phyloP scores from a whole-genome alignment of 345 rosid genomes.

The Toxicodendron radicans region DNA sequence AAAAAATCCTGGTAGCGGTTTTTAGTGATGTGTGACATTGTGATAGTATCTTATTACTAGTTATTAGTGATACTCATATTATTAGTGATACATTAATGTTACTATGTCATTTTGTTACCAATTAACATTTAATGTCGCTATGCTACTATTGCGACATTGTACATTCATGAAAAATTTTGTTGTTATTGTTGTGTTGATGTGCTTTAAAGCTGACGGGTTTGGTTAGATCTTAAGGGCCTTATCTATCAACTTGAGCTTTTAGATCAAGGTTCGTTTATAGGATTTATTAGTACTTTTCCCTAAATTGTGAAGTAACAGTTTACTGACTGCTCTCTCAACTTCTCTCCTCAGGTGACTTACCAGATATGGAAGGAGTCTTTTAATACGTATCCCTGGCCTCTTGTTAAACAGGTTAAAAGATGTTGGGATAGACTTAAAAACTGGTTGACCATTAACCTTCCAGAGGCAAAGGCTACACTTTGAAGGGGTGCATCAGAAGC shows the following conservation, averaged over 20 bases:
- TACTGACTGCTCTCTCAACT: background rate
- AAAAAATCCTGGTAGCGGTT: too few species aligned
- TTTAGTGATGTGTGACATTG: too few species aligned
- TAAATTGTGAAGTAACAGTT: background rate
- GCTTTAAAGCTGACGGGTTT: background rate
- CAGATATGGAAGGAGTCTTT: slow-evolving; percentile 69
- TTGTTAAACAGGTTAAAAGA: slow-evolving; percentile 64
- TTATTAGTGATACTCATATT: too few species aligned
- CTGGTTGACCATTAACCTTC: slow-evolving; percentile 68
- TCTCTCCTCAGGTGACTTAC: slow-evolving; percentile 52
- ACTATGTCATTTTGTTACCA: too few species aligned
- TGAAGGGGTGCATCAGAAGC: slow-evolving; percentile 77
- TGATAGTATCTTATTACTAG: too few species aligned
- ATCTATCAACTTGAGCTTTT: background rate
- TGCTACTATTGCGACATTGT: background rate
- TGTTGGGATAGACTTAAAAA: slow-evolving; percentile 70
- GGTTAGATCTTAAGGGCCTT: background rate
- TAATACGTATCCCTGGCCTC: slow-evolving; percentile 77
- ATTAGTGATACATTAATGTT: too few species aligned
- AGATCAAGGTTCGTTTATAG: too few species aligned
- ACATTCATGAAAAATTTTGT: too few species aligned
- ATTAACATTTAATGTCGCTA: too few species aligned
- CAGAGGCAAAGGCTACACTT: slow-evolving; percentile 70
- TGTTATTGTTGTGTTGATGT: background rate
- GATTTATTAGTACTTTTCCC: too few species aligned